A percentile compares a stretch with the other conserved stretches of the same genome.
These are phyloP conservation scores for Euphrasia arctica DNA, from an alignment of 305 asterid genomes.

Conservation along the genomic window DNA sequence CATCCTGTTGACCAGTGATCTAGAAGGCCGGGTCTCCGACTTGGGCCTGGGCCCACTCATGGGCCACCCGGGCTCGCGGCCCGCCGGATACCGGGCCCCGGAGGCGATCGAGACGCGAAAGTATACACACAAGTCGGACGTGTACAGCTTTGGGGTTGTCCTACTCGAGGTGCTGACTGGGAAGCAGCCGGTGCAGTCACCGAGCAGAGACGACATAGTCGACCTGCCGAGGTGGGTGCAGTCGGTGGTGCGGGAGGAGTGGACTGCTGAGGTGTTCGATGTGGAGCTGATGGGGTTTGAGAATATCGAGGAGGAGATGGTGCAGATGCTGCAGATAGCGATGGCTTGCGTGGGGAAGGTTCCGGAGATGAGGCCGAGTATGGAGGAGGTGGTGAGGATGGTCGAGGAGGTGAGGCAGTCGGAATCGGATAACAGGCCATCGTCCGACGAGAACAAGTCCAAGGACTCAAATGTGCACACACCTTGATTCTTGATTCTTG, in stretches of 20 bases:
- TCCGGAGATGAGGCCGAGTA: constrained; percentile 1
- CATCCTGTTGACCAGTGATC: background rate
- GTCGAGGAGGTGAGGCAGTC: background rate
- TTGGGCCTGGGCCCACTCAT: constrained; percentile 6
- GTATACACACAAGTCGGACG: constrained; percentile 7
- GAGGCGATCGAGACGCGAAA: background rate
- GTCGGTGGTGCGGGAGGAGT: constrained; percentile 11
- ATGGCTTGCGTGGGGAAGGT: constrained; percentile 10
- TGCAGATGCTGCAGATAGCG: constrained; percentile 10
- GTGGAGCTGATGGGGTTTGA: constrained; percentile 9
- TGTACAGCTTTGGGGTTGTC: constrained; percentile 5
- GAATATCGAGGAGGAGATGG: constrained; percentile 11
- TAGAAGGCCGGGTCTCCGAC: background rate
- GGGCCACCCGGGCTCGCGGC: background rate
- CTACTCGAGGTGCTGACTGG: constrained; percentile 4
- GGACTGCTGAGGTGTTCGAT: constrained; percentile 9
- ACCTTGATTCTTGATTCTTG: background rate
- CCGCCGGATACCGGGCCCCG: constrained; percentile 1
- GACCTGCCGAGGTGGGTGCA: constrained; percentile 13
- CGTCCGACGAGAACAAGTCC: constrained; percentile 6
- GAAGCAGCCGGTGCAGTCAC: constrained; percentile 3
- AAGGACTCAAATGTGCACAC: constrained; percentile 10
- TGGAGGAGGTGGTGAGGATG: constrained; percentile 4
- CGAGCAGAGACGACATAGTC: constrained; percentile 5
- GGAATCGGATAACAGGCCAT: constrained; percentile 1